These are phyloP conservation scores for Penicillium dipodomyicola DNA, from an alignment of 495 filamentous ascomycete species.

Conservation along the genomic window DNA sequence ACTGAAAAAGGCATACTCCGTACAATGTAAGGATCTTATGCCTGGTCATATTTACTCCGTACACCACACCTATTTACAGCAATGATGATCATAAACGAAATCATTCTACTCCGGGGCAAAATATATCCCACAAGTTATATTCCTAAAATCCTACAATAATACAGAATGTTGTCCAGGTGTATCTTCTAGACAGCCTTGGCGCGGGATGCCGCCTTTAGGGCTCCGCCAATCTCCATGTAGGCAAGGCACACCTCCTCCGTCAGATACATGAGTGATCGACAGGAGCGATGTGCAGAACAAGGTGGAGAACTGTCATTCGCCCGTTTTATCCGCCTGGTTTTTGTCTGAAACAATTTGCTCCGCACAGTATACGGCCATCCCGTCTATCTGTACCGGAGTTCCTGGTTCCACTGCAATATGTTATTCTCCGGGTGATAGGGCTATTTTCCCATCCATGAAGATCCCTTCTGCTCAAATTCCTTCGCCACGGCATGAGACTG, in stretches of 20 bases:
- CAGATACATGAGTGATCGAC: constrained; percentile 7
- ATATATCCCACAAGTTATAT: too few species aligned
- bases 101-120: too few species aligned
- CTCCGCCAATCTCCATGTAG: not conserved
- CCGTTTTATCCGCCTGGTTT: not conserved
- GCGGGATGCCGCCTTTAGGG: not conserved
- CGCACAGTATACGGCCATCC: not conserved
- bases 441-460: not conserved
- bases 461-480: not conserved
- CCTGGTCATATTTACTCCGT: too few species aligned
- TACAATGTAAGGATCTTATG: too few species aligned
- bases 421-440: constrained; percentile 1
- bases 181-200: not conserved
- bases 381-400: not conserved
- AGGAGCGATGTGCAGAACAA: not conserved
- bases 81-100: too few species aligned
- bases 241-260: not conserved
- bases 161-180: too few species aligned
- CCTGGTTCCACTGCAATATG: constrained; percentile 1
- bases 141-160: too few species aligned
- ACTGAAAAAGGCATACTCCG: not conserved
- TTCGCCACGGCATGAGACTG: constrained; percentile 1
- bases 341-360: constrained; percentile 4
- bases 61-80: too few species aligned
- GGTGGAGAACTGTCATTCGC: constrained; percentile 6